Evolutionary conservation across 768 basidiomycete genomes (phyloP), one percentile per base, ranked within the genome.

Genomic region (Pleurotus salmoneostramineus): DNA sequence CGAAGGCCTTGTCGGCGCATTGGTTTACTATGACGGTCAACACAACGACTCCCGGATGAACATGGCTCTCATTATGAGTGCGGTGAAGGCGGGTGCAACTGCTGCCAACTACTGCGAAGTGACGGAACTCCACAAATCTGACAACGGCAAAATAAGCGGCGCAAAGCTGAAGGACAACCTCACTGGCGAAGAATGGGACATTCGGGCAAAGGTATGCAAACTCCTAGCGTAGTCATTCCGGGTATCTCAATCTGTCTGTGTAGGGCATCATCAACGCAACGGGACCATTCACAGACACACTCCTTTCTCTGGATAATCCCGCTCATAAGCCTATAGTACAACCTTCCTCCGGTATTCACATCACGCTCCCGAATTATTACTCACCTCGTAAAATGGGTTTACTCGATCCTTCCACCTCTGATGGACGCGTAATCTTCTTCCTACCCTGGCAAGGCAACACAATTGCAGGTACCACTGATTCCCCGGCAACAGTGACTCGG

Each of bases 41-140:
- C 96, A 99, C 73, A 99, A 99, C 66, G 97, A 99, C 65, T 89
- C 96, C 1, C 84, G 96, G 11, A 99, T 98, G 97, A 99, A 99
- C 76, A 83, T 96, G 56, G 93, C 96, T 0, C 78, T 99, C 34
- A 82, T 96, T 65, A 86, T 98, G 85, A 97, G 89, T 14, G 97
- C 96, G 4, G 92, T 98, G 45, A 91, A 93, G 66, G 84, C 91
- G 54, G 95, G 95, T 45, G 94, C 95, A 4, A 81, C 81, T 6
- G 88, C 89, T 14, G 85, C 88, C 49, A 99, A 98, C 77, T 92
- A 99, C 74, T 85, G 84, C 68, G 89, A 95, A 66, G 94, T 97
- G 51, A 87, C 84, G 8, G 70, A 77, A 2, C 77, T 99, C 3
- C 81, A 85, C 72, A 96, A 96, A 72, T 77, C 81, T 58, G 57